phyloP scores from a whole-genome alignment of 495 filamentous ascomycete genomes.

The Cudoniella acicularis region DNA sequence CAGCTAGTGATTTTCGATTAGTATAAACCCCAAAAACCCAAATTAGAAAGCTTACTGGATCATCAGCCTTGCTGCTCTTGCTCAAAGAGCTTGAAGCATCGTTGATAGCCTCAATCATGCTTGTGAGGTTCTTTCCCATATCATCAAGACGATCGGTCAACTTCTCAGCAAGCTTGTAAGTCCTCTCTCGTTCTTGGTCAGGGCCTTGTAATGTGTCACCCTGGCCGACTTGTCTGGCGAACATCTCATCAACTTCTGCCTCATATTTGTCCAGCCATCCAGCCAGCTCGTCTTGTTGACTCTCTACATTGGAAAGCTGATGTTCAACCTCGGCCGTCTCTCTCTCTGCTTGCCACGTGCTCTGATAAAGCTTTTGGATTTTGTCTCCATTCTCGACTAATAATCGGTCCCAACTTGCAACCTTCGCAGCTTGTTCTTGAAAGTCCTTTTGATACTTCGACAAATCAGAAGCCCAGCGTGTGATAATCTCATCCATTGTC shows the following conservation, averaged over 20 bases:
- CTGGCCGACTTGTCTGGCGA: constrained; percentile 59
- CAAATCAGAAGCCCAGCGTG: constrained; percentile 92
- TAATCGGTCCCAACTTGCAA: constrained; percentile 86
- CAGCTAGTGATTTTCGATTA: constrained; percentile 51
- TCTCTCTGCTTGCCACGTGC: constrained; percentile 86
- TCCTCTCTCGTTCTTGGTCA: constrained; percentile 91
- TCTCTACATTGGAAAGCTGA: constrained; percentile 81
- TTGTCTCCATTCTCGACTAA: constrained; percentile 90
- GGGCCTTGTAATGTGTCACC: constrained; percentile 76
- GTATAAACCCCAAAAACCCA: constrained; percentile 5
- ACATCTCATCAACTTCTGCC: constrained; percentile 79
- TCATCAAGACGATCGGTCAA: constrained; percentile 81
- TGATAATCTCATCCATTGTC: constrained; percentile 99
- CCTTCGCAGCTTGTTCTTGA: constrained; percentile 78
- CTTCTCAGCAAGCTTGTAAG: constrained; percentile 89
- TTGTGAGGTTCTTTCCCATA: constrained; percentile 84
- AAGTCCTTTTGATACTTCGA: constrained; percentile 96
- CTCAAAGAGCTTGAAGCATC: constrained; percentile 74
- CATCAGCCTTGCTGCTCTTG: constrained; percentile 84
- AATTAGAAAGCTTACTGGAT: constrained; percentile 70
- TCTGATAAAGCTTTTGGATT: constrained; percentile 82
- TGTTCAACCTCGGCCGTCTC: constrained; percentile 88
- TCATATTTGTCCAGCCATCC: constrained; percentile 87
- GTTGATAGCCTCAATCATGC: constrained; percentile 99
- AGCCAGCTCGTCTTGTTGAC: constrained; percentile 84